phyloP scores from a whole-genome alignment of 2,329 filamentous ascomycete species.

The Stachybotrys elegans region DNA sequence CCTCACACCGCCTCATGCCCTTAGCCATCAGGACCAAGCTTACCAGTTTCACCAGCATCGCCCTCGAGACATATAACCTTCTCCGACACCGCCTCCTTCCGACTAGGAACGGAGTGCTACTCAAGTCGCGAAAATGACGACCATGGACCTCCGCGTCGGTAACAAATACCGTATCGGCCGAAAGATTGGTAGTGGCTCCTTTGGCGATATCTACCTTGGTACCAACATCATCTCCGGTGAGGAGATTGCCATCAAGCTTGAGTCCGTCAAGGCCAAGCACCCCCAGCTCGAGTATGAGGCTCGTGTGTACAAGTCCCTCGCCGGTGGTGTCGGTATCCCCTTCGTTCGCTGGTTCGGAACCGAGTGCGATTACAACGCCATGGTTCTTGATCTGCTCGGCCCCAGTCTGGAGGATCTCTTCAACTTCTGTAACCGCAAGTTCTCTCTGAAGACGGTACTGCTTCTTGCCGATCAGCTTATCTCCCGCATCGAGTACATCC shows the following conservation, averaged over 20 bases:
- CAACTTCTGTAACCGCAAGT: constrained; percentile 99
- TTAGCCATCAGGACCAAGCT: too few relatives aligned
- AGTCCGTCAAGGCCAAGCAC: constrained; percentile 99
- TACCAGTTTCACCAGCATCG: too few relatives aligned
- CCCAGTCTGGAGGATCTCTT: constrained; percentile 96
- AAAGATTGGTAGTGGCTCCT: constrained; percentile 96
- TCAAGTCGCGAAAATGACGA: constrained; percentile 46
- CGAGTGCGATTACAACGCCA: constrained; percentile 99
- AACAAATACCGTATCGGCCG: constrained; percentile 99
- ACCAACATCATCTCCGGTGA: constrained; percentile 99
- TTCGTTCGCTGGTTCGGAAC: constrained; percentile 99
- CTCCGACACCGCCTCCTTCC: too few relatives aligned
- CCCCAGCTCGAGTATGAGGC: constrained; percentile 98
- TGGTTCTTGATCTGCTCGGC: constrained; percentile 95
- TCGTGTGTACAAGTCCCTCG: constrained; percentile 84
- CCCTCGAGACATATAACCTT: too few relatives aligned
- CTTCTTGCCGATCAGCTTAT: constrained; percentile 97
- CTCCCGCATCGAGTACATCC: constrained; percentile 98
- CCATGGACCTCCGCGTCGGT: constrained; percentile 85
- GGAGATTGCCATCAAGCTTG: constrained; percentile 99
- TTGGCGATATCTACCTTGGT: constrained; percentile 97
- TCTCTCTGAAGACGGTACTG: constrained; percentile 96
- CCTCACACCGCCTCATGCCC: too few relatives aligned
- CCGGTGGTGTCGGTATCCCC: constrained; percentile 94
- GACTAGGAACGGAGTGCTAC: too few relatives aligned